Base-by-base conservation (phyloP, 208 protist genomes). In the Sergeia podlipaevii region DNA sequence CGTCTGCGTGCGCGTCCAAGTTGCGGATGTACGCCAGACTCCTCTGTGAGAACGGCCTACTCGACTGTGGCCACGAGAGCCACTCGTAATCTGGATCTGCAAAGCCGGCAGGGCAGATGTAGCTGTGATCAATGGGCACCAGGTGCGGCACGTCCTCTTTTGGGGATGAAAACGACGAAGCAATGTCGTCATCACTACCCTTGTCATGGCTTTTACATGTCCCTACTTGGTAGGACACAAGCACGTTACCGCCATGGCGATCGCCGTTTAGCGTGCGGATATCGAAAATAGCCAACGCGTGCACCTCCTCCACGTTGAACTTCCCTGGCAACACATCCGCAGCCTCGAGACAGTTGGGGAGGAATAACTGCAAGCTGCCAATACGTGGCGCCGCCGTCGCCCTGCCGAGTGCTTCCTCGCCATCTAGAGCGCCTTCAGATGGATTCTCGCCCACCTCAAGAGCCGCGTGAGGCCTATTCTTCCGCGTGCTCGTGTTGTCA, bases 121-220 rank as follows among this genome's bases (percentile, higher is more conserved):
- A 93, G 62, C 78, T 87, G 75, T 93, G 86, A 60, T 93, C 86
- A 43, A 93, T 93, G 7, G 86, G 86, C 32, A 91, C 62, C 27
- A 93, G 55, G 18, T 71, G 77, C n/a, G 61, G 72, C 7, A 15
- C 20, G 32, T 2, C 17, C 36, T 3, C 2, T 5, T 4, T 32
- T 17, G 0, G 37, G 30, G 33, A 54, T 30, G 33, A 18, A 21
- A 5, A 54, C 4, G 48, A 42, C 13, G 48, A 21, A 23, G 26
- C 13, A 32, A 36, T 15, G 18, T 24, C 18, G 2, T 32, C 10
- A 4, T 24, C 27, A 3, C 20, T 5, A 24, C 21, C 6, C 15
- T 51, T 27, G 45, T 51, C 23, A 18, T 27, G 5, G 27, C 20
- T 41, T 4, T 7, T 38, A 17, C 15, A 10, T 24, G 10, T 13